phyloP scores from a whole-genome alignment of 352 stramenopile species.

The Pythium aquatile region DNA sequence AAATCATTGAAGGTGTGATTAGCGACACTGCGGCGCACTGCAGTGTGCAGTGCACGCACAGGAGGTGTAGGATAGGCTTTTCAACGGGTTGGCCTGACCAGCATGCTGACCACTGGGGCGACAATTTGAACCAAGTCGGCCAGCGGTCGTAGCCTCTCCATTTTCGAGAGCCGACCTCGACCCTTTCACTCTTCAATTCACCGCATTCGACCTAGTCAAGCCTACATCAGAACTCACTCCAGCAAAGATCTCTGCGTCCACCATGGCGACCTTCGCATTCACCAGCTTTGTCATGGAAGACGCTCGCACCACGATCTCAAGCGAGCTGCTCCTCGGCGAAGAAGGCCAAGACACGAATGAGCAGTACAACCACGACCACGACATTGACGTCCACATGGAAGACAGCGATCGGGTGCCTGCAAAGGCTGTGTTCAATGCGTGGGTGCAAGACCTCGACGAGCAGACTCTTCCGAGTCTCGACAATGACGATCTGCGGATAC shows the following conservation, averaged over 20 bases:
- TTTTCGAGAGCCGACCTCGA: no score
- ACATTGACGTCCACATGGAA: conserved; percentile 4
- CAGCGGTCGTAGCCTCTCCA: no score
- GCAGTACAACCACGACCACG: neutral
- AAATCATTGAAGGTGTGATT: no score
- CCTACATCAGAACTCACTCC: neutral
- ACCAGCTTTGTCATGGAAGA: conserved; percentile 12
- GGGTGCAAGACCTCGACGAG: conserved; percentile 15
- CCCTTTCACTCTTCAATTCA: no score
- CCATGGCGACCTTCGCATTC: conserved; percentile 9
- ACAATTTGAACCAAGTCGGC: no score
- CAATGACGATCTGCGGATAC: conserved; percentile 20
- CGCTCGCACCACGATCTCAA: conserved; percentile 5
- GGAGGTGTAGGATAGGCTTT: no score
- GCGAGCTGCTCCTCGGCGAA: neutral
- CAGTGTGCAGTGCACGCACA: no score
- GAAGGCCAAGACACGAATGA: no score
- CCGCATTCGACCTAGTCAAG: neutral
- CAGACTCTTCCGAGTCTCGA: conserved; percentile 14
- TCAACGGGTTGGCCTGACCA: no score
- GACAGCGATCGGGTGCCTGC: neutral
- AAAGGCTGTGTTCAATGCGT: conserved; percentile 7
- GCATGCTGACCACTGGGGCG: no score
- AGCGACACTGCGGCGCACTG: no score
- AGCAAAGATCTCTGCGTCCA: neutral